These are phyloP conservation scores for Avena insularis DNA, from an alignment of 176 grass and related monocot species.

Conservation along the genomic window DNA sequence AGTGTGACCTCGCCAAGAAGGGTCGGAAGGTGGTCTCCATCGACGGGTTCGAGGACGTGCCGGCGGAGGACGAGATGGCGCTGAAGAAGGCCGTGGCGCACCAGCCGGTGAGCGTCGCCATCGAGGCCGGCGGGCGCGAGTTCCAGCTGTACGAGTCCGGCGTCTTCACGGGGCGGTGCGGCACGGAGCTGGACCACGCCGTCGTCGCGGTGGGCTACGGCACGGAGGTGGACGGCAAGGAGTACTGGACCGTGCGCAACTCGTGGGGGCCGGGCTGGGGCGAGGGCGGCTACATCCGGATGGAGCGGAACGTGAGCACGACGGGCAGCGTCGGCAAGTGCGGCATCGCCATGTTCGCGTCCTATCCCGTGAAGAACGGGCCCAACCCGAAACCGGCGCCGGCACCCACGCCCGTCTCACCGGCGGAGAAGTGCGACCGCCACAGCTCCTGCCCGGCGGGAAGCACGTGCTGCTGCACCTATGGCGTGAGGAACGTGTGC, in stretches of 20 bases:
- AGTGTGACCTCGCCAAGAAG: constrained; percentile 3
- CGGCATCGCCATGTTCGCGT: constrained; percentile 66
- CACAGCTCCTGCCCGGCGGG: constrained; percentile 51
- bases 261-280: constrained; percentile 73
- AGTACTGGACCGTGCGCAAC: constrained; percentile 75
- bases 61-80: neutral
- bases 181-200: constrained; percentile 61
- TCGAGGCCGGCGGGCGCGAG: constrained; percentile 13
- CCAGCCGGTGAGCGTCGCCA: constrained; percentile 13
- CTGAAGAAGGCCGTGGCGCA: constrained; percentile 23
- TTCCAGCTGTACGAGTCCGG: constrained; percentile 15
- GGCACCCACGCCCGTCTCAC: constrained; percentile 25
- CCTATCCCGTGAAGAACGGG: constrained; percentile 61
- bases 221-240: constrained; percentile 33
- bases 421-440: constrained; percentile 44
- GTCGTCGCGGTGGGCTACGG: constrained; percentile 64
- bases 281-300: constrained; percentile 61
- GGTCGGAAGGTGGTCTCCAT: neutral
- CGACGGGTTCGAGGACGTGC: constrained; percentile 11
- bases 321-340: constrained; percentile 56
- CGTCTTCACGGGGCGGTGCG: constrained; percentile 5
- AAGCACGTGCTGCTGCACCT: constrained; percentile 81
- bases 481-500: constrained; percentile 52
- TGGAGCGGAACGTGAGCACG: constrained; percentile 52
- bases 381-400: constrained; percentile 51